phyloP scores from a whole-genome alignment of 352 stramenopile genomes.

The Stramenopiles sp. region DNA sequence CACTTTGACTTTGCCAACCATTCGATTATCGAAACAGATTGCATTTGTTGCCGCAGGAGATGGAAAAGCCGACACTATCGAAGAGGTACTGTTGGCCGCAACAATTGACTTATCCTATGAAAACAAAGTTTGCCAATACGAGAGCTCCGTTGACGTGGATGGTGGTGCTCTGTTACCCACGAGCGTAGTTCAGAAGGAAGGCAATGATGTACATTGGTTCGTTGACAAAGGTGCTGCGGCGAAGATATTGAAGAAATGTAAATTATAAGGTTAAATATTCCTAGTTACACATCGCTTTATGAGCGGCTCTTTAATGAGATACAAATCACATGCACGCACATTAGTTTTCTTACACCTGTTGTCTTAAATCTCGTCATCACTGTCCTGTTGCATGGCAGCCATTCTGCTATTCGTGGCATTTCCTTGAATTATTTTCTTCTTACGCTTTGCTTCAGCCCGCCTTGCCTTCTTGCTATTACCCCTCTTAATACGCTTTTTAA shows the following conservation, averaged over 20 bases:
- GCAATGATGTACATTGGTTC: background rate
- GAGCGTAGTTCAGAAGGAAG: background rate
- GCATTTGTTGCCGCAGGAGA: conserved; percentile 66
- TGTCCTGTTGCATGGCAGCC: too few species aligned
- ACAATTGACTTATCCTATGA: background rate
- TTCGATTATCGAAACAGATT: conserved; percentile 68
- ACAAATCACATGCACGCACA: too few species aligned
- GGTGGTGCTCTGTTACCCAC: background rate
- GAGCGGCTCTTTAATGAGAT: too few species aligned
- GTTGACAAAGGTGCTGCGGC: background rate
- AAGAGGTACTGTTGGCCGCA: conserved; percentile 24
- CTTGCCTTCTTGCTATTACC: background rate
- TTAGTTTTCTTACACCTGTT: too few species aligned
- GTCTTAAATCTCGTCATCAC: background rate
- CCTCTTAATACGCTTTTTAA: background rate
- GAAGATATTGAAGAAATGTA: background rate
- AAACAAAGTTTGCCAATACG: background rate
- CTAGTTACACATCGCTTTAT: too few species aligned
- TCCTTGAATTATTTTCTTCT: background rate
- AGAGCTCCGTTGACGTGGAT: background rate
- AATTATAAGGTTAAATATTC: background rate
- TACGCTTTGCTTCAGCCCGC: background rate
- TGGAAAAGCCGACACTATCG: conserved; percentile 61
- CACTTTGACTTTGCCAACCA: conserved; percentile 81
- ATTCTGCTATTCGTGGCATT: background rate